Percentiles rank a stretch among this genome's conserved stretches.
Conservation (phyloP, 805 yeast genomes). For the Candida sphagnicola region DNA sequence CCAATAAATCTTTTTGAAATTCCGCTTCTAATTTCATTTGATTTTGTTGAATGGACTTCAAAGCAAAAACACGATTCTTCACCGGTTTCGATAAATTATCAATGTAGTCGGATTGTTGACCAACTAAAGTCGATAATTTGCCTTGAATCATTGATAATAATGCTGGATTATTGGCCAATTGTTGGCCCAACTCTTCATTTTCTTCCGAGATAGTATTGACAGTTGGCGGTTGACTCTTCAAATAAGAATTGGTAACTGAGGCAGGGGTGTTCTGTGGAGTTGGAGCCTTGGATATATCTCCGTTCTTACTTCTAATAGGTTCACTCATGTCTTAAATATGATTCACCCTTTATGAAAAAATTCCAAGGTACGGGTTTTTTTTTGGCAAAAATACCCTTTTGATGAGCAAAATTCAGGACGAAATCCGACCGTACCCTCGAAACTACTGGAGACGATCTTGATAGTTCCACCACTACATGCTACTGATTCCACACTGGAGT, state of each 20-base stretch:
- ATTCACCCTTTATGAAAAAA: too few species aligned
- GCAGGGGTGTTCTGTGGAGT: conserved; percentile 99
- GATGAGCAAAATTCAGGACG: too few species aligned
- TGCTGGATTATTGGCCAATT: conserved; percentile 74
- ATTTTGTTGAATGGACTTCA: conserved; percentile 75
- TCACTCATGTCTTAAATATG: conserved; percentile 86
- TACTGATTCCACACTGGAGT: too few species aligned
- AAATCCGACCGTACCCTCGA: too few species aligned
- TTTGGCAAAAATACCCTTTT: not conserved
- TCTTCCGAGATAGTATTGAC: conserved; percentile 65
- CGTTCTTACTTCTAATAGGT: conserved; percentile 70
- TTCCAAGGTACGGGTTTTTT: too few species aligned
- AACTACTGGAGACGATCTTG: too few species aligned
- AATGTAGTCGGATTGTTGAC: conserved; percentile 83
- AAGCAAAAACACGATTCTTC: conserved; percentile 72
- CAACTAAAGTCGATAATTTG: conserved; percentile 77
- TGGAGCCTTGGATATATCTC: conserved; percentile 87
- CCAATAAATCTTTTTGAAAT: conserved; percentile 84
- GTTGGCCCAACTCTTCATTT: conserved; percentile 45
- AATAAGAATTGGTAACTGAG: conserved; percentile 69
- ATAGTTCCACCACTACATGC: too few species aligned
- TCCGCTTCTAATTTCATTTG: conserved; percentile 84
- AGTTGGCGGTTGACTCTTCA: conserved; percentile 57
- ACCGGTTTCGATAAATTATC: conserved; percentile 69
- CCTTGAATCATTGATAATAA: conserved; percentile 86